phyloP scores from a whole-genome alignment of 768 basidiomycete species.

The Hericium rajendrae region DNA sequence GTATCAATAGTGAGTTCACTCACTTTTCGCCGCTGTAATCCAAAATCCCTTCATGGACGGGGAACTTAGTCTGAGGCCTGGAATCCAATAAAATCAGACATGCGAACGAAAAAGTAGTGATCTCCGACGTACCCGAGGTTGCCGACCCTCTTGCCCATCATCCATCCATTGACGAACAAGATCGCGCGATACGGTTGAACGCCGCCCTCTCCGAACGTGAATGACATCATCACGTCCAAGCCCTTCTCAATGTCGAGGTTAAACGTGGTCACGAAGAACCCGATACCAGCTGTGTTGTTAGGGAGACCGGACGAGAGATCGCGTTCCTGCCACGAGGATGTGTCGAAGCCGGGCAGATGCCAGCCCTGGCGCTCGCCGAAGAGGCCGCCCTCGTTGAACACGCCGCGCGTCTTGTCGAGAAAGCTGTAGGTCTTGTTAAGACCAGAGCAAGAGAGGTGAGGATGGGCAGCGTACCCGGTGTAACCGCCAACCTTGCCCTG shows the following conservation, averaged over 20 bases:
- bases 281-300: constrained; percentile 50
- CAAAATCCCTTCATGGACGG: constrained; percentile 74
- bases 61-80: constrained; percentile 74
- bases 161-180: constrained; percentile 82
- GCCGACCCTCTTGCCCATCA: constrained; percentile 60
- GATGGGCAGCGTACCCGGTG: constrained; percentile 19
- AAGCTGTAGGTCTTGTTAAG: constrained; percentile 35
- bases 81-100: neutral
- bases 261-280: constrained; percentile 76
- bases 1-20: constrained; percentile 14
- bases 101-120: neutral
- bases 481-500: constrained; percentile 39
- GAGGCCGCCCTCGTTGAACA: constrained; percentile 38
- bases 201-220: constrained; percentile 49
- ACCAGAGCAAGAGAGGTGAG: neutral
- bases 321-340: constrained; percentile 46
- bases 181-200: constrained; percentile 62
- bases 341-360: constrained; percentile 51
- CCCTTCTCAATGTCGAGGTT: constrained; percentile 46
- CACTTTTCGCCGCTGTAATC: constrained; percentile 67
- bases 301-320: constrained; percentile 54
- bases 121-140: constrained; percentile 19
- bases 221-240: constrained; percentile 62
- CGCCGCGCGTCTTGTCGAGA: constrained; percentile 49
- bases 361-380: constrained; percentile 36